phyloP scores from a whole-genome alignment of 257 asterid genomes.

The Solanum pimpinellifolium region DNA sequence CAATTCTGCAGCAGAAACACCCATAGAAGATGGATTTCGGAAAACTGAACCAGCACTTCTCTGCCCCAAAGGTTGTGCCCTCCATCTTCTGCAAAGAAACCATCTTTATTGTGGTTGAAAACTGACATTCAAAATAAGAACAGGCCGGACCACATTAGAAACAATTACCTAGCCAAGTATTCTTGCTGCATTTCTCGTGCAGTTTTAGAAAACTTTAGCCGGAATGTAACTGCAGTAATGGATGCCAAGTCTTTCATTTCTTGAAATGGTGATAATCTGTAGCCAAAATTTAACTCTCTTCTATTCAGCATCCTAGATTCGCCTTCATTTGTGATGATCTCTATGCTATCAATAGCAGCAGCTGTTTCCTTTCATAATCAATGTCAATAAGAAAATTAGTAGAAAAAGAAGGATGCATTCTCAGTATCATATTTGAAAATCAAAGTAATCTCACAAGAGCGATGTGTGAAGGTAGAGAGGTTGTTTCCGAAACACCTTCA shows the following conservation, averaged over 20 bases:
- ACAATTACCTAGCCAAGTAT: slow-evolving; percentile 24
- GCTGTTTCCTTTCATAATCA: slow-evolving; percentile 22
- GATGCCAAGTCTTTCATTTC: slow-evolving; percentile 29
- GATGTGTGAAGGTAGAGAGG: not conserved
- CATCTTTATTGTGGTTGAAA: not conserved
- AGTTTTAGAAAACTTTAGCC: slow-evolving; percentile 6
- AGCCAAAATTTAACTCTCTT: slow-evolving; percentile 15
- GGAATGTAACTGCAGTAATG: slow-evolving; percentile 30
- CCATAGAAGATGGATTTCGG: slow-evolving; percentile 16
- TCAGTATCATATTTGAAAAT: not conserved
- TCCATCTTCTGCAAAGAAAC: slow-evolving; percentile 22
- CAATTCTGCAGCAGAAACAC: slow-evolving; percentile 25
- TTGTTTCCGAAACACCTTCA: not conserved
- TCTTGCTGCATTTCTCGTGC: slow-evolving; percentile 21
- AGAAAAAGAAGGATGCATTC: not conserved
- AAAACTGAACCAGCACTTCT: slow-evolving; percentile 35
- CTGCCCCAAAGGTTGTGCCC: slow-evolving; percentile 29
- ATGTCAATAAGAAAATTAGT: not conserved
- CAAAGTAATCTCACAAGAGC: not conserved
- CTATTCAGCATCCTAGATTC: slow-evolving; percentile 4
- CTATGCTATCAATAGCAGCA: slow-evolving; percentile 20
- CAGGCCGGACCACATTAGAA: not conserved
- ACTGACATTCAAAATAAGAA: not conserved
- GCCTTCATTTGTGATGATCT: slow-evolving; percentile 24
- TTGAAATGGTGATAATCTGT: slow-evolving; percentile 30